A percentile compares a stretch with the other conserved stretches of the same genome.
Evolutionary conservation across 2,329 filamentous ascomycete species (phyloP).

Genomic region (Colletotrichum musae): DNA sequence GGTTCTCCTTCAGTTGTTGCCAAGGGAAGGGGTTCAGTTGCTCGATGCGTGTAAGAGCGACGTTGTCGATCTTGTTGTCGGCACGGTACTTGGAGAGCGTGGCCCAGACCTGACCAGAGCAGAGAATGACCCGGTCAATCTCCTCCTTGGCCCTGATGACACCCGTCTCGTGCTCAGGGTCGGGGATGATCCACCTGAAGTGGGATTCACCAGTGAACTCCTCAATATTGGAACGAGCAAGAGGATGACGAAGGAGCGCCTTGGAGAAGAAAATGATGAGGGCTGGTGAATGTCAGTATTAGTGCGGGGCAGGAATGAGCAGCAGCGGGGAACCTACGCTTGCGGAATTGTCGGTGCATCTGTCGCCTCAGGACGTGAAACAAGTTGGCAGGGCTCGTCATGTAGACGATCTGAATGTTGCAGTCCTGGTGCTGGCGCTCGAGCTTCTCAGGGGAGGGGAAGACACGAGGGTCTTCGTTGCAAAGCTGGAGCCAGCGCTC

Average conservation of each 20-base stretch:
- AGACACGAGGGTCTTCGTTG: conserved; percentile 96
- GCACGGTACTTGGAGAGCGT: conserved; percentile 92
- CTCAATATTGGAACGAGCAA: conserved; percentile 90
- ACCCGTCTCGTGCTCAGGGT: conserved; percentile 84
- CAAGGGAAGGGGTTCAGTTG: conserved; percentile 99
- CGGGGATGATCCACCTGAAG: conserved; percentile 97
- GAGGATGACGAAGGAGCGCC: conserved; percentile 91
- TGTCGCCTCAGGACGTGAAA: conserved; percentile 98
- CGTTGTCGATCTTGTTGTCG: conserved; percentile 87
- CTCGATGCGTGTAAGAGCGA: conserved; percentile 95
- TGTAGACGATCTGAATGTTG: conserved; percentile 99
- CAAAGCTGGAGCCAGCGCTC: conserved; percentile 97
- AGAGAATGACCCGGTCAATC: conserved; percentile 95
- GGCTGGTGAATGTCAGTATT: conserved; percentile 65
- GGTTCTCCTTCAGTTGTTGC: conserved; percentile 95
- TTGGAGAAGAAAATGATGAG: conserved; percentile 99
- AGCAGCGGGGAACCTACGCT: conserved; percentile 76
- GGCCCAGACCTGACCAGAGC: conserved; percentile 94
- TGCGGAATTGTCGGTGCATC: conserved; percentile 99
- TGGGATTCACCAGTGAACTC: conserved; percentile 93
- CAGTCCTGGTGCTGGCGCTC: conserved; percentile 98
- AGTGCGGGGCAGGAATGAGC: neutral
- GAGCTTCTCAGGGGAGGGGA: conserved; percentile 89
- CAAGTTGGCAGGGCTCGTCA: conserved; percentile 95
- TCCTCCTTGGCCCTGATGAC: conserved; percentile 84